Base-by-base conservation (phyloP, 2,329 filamentous ascomycete genomes). In the Alternaria angustiovoidea region DNA sequence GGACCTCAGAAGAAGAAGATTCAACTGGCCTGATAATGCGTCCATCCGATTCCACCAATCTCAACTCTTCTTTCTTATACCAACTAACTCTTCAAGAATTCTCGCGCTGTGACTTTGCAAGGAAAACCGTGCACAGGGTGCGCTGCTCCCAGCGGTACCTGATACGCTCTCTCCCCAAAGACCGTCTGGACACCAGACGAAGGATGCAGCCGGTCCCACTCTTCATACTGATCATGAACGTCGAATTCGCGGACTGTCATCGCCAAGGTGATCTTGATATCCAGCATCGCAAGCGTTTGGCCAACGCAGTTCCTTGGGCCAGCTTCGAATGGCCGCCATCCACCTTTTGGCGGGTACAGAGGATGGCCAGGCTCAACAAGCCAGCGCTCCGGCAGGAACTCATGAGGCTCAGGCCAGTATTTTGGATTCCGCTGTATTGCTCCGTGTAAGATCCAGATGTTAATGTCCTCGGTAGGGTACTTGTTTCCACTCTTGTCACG, bases 271-370 rank as follows among this genome's bases (percentile, higher is more conserved):
- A 67, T 57, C 38, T 67, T 68, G 20, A 70, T 54, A 47, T 71
- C 68, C 9, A 65, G 52, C 34, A 64, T 47, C 11, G 60, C 59
- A 7, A 73, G 51, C 12, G 64, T 65, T n/a, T 73, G 68, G 2
- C 69, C 69, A 5, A 72, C 62, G 36, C 71, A 72, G 39, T 66
- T 65, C 4, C 66, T 51, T 1, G 75, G 73, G 0, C 81, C 81
- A 5, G 71, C 60, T 38, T 81, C 78, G 55, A 83, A 83, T 0
- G 79, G 72, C 7, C 76, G 67, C 63, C 65, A 81, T 0, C 38
- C 57, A 7, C 51, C 57, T 8, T 71, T 75, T 1, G 65, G 51
- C 4, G 57, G 36, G 16, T 52, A 62, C 2, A 65, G 30, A 57
- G 52, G 58, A n/a, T 66, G 56, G 1, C 24, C 57, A 9, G 70